These are phyloP conservation scores for Ceratocystis destructans DNA, from an alignment of 2,329 filamentous ascomycete genomes.

Conservation along the genomic window DNA sequence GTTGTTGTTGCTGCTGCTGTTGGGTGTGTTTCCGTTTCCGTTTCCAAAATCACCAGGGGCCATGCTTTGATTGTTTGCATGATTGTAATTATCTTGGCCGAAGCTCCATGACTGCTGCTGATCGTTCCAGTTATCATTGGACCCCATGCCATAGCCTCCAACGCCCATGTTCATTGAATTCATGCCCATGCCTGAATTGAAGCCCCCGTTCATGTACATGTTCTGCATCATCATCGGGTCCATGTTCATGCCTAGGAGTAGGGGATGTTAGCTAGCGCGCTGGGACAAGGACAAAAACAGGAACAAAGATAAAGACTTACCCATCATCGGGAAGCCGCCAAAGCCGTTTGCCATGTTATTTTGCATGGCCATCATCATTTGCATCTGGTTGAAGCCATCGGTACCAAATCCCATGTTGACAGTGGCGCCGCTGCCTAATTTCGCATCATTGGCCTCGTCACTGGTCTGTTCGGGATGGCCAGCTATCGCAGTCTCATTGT, in stretches of 20 bases:
- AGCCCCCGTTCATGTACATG: conserved; percentile 68
- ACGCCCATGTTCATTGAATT: conserved; percentile 43
- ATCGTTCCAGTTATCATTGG: conserved; percentile 69
- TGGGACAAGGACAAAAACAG: neutral
- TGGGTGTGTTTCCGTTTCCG: conserved; percentile 42
- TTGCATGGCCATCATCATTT: conserved; percentile 67
- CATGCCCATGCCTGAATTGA: conserved; percentile 52
- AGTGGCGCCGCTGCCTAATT: conserved; percentile 22
- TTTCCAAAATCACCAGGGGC: conserved; percentile 61
- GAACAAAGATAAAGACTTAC: conserved; percentile 41
- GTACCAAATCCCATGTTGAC: conserved; percentile 45
- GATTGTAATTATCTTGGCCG: conserved; percentile 80
- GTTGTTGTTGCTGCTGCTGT: conserved; percentile 37
- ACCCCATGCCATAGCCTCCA: conserved; percentile 56
- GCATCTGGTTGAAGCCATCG: conserved; percentile 62
- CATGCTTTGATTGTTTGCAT: conserved; percentile 71
- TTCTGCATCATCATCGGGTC: conserved; percentile 63
- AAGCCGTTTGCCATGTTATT: conserved; percentile 48
- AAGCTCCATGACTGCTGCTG: conserved; percentile 65
- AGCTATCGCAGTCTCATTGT: neutral
- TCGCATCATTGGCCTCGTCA: conserved; percentile 24
- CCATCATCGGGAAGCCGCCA: conserved; percentile 65
- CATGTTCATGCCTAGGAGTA: conserved; percentile 64
- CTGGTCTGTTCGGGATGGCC: conserved; percentile 20
- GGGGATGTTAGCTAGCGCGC: neutral